Conservation (phyloP, 2,329 filamentous ascomycete species). For the Monosporascus ibericus region DNA sequence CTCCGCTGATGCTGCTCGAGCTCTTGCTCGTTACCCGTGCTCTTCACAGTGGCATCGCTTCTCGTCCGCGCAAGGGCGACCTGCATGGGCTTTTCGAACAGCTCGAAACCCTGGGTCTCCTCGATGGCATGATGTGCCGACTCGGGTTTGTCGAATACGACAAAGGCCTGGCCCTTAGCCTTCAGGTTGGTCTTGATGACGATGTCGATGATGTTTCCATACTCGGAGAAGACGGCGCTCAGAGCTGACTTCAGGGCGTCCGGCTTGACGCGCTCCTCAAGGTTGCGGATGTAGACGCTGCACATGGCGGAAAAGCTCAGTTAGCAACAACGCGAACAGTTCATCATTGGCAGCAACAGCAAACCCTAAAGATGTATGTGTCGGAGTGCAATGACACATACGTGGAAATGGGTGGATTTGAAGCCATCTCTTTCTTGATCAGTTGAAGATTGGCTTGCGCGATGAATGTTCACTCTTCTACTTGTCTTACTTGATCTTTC, state of each 20-base stretch:
- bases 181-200: constrained; percentile 85
- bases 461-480: too few relatives aligned
- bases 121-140: constrained; percentile 78
- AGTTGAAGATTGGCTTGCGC: too few relatives aligned
- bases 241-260: constrained; percentile 70
- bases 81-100: constrained; percentile 88
- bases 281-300: constrained; percentile 70
- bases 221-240: constrained; percentile 75
- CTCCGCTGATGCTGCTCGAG: constrained; percentile 82
- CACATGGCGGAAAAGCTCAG: constrained; percentile 11
- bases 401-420: constrained; percentile 51
- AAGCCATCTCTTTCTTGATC: constrained; percentile 23
- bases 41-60: constrained; percentile 81
- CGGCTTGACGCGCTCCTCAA: constrained; percentile 87
- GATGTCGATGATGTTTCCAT: constrained; percentile 78
- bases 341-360: constrained; percentile 3
- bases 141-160: constrained; percentile 81
- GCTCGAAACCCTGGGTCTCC: constrained; percentile 83
- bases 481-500: too few relatives aligned
- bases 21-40: constrained; percentile 68
- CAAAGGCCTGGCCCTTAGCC: constrained; percentile 90
- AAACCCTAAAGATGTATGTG: constrained; percentile 35
- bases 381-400: constrained; percentile 71
- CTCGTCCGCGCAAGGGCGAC: constrained; percentile 74
- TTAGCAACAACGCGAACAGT: constrained; percentile 10